Evolutionary conservation across 306 rosid species (phyloP).

Genomic region (Cicer bijugum): DNA sequence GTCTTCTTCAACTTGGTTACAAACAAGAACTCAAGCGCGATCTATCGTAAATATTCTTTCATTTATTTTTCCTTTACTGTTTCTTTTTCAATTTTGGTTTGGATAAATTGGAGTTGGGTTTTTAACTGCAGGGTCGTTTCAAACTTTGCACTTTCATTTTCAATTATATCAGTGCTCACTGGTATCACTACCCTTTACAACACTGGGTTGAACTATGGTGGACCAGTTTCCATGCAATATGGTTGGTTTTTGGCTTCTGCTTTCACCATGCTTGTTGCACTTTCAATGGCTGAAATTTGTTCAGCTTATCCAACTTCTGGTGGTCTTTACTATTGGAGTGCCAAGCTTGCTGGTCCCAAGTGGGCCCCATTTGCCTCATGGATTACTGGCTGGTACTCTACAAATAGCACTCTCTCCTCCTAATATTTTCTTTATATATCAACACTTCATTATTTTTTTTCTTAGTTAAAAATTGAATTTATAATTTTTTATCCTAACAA

Average conservation of each 20-base stretch:
- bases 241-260: conserved; percentile 76
- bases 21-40: conserved; percentile 96
- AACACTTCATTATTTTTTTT: no score
- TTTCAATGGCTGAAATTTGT: conserved; percentile 95
- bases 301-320: conserved; percentile 94
- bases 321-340: conserved; percentile 97
- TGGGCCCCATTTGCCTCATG: conserved; percentile 98
- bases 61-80: background rate
- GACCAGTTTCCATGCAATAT: conserved; percentile 75
- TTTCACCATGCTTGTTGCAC: conserved; percentile 87
- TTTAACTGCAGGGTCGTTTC: conserved; percentile 65
- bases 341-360: conserved; percentile 86
- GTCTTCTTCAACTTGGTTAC: conserved; percentile 89
- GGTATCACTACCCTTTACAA: conserved; percentile 88
- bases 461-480: no score
- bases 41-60: conserved; percentile 61
- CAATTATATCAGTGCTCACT: conserved; percentile 80
- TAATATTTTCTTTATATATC: no score
- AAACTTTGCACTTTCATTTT: conserved; percentile 85
- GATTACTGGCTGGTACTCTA: conserved; percentile 81
- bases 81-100: conserved; percentile 18
- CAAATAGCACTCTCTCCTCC: no score
- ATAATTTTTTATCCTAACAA: no score
- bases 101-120: background rate
- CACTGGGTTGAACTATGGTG: conserved; percentile 76